Percentiles rank a stretch among this genome's conserved stretches.
Evolutionary conservation across 441 rosid genomes (phyloP).

Genomic region (Aleurites moluccanus): DNA sequence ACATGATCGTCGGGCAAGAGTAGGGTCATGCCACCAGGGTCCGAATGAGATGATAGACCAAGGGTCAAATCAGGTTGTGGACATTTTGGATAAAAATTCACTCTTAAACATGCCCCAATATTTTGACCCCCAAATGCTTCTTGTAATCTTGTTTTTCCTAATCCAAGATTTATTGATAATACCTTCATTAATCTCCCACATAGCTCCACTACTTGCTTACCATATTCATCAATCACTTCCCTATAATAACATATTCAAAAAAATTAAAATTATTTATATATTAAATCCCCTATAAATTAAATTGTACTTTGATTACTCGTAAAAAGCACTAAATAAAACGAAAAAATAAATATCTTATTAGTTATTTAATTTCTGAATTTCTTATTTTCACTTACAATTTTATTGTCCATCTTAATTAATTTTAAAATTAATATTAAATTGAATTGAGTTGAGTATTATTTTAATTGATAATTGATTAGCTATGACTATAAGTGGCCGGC

Average conservation of each 20-base stretch:
- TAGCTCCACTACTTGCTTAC: conserved; percentile 54
- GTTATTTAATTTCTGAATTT: too few relatives aligned
- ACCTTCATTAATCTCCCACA: conserved; percentile 66
- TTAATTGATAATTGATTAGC: too few relatives aligned
- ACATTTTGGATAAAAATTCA: conserved; percentile 77
- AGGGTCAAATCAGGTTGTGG: conserved; percentile 82
- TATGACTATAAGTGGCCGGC: conserved; percentile 7
- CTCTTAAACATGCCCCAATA: conserved; percentile 69
- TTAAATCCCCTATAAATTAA: not conserved
- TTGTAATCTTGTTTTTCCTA: conserved; percentile 53
- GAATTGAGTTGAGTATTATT: too few relatives aligned
- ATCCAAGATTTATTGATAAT: conserved; percentile 62
- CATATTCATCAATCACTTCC: conserved; percentile 73
- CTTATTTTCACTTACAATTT: too few relatives aligned
- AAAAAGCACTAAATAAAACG: not conserved
- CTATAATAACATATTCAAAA: conserved; percentile 34
- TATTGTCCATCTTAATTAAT: too few relatives aligned
- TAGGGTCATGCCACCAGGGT: conserved; percentile 85
- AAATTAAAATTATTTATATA: not conserved
- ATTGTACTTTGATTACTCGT: not conserved
- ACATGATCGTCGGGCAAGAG: conserved; percentile 71
- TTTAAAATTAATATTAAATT: too few relatives aligned
- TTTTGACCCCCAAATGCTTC: conserved; percentile 68
- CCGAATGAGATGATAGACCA: conserved; percentile 85
- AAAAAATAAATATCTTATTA: not conserved